Evolutionary conservation across 805 yeast genomes (phyloP), one percentile per base, ranked within the genome.

Genomic region (Wickerhamiella domercqiae): DNA sequence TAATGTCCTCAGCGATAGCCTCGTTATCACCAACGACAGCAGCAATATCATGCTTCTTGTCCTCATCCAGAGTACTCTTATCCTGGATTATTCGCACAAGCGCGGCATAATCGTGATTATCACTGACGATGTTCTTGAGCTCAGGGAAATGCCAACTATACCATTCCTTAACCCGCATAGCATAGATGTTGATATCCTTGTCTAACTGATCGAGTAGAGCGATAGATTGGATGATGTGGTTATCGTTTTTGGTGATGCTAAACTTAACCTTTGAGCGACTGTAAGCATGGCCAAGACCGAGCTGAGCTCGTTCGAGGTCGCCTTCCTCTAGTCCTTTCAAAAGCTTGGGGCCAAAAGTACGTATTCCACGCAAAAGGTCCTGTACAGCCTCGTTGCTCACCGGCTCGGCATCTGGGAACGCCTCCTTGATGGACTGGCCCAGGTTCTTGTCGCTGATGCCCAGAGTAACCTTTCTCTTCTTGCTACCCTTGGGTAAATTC

Each of bases 81-180:
- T 90, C 94, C 63, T 74, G 73, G 59, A 90, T 82, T 63, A 70
- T 69, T 45, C 83, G 64, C 44, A 83, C 81, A 46, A 87, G 70
- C 59, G 71, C 74, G 50, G 96, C 94, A 61, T 71, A 86, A 46
- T 69, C 65, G 67, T 79, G 80, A 70, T 83, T 84, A 63, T 86
- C 95, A 49, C 82, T 74, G 38, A 81, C 93, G 53, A 86, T 71
- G 64, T 79, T 81, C 52, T 93, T 90, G 64, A 84, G 73, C 67
- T 84, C 96, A 42, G 96, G 96, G 76, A 90, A 84, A 61, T 84
- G 96, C 96, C 96, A 84, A 53, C 94, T 93, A 66, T 84, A 84
- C 96, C 96, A 84, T 66, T 84, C 96, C 67, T 84, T 82, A 49
- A 80, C 90, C 64, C 96, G 76, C 96, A 84, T 84, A 42, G 95